Base-by-base conservation (phyloP, 148 eudicot genomes). In the Diospyros kaki region DNA sequence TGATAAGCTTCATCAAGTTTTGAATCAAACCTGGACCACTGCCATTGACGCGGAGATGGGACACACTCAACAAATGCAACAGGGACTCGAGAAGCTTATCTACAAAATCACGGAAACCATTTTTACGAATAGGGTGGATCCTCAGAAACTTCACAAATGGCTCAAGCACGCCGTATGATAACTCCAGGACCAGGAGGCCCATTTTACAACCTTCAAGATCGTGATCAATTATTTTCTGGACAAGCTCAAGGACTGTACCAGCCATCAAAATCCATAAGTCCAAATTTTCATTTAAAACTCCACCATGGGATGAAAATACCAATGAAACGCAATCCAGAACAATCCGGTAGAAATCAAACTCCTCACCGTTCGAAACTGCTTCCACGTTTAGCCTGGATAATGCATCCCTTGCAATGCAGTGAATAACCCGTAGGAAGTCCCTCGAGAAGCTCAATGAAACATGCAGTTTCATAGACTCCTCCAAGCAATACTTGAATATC, bases 41-140 rank as follows among this genome's bases (percentile, higher is more conserved):
- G 56, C 59, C 73, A 72, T 38, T 72, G 82, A 66, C 68, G 66
- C 75, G 76, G 73, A 77, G 78, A 76, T 77, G 83, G 69, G 88
- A 75, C 53, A 78, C 64, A 74, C 84, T 81, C 68, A 86, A 77
- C 74, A 93, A 75, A 73, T 80, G 84, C 84, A 95, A 72, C 73
- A 93, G 71, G 53, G 91, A 93, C 76, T 88, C 94, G 43, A 95
- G 88, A 77, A 95, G 90, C 79, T 85, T 88, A 79, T 90, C 91
- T 18, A 93, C 84, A 77, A 95, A 93, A 78, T 88, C 87, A 73
- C 77, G 89, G 80, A 93, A 95, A 51, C 93, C 93, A 84, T 74
- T 84, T 81, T 91, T 92, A 59, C 88, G 89, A 74, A 84, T 83
- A 17, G 93, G 94, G 78, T 93, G 97, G 75, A 89, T 74, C 77